Evolutionary conservation across 768 basidiomycete species (phyloP).

Genomic region (Erythrobasidium yunnanense): DNA sequence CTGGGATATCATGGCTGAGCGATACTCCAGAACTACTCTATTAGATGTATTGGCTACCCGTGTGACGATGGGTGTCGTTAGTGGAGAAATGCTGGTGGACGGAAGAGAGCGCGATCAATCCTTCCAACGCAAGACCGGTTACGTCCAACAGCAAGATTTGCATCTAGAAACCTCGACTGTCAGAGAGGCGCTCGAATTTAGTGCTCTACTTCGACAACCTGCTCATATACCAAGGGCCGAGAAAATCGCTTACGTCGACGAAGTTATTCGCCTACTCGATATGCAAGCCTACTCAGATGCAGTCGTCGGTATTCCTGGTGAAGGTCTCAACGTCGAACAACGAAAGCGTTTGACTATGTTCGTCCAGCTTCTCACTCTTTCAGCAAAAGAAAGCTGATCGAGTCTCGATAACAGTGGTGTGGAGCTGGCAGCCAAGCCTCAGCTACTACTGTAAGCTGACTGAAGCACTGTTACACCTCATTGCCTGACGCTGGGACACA

Average conservation of each 20-base stretch:
- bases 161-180: conserved; percentile 45
- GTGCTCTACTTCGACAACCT: conserved; percentile 45
- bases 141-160: conserved; percentile 39
- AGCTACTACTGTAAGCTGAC: conserved; percentile 64
- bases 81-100: conserved; percentile 46
- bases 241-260: conserved; percentile 45
- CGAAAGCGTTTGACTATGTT: conserved; percentile 56
- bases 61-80: conserved; percentile 45
- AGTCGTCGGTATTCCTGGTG: conserved; percentile 46
- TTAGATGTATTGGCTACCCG: conserved; percentile 40
- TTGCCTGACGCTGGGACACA: too few species aligned
- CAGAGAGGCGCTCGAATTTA: conserved; percentile 45
- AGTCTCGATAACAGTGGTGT: too few species aligned
- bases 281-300: conserved; percentile 46
- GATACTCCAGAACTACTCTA: background rate
- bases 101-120: conserved; percentile 43
- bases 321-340: conserved; percentile 44
- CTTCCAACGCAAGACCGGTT: conserved; percentile 45
- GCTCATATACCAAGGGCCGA: conserved; percentile 40
- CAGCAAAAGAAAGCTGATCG: too few species aligned
- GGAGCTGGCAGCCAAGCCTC: conserved; percentile 59
- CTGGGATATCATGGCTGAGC: too few species aligned
- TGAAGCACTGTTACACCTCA: too few species aligned
- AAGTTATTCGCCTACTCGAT: conserved; percentile 44
- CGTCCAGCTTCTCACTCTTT: too few species aligned